Evolutionary conservation across 1,139 yeast genomes (phyloP).

Genomic region (Pichia sp.): DNA sequence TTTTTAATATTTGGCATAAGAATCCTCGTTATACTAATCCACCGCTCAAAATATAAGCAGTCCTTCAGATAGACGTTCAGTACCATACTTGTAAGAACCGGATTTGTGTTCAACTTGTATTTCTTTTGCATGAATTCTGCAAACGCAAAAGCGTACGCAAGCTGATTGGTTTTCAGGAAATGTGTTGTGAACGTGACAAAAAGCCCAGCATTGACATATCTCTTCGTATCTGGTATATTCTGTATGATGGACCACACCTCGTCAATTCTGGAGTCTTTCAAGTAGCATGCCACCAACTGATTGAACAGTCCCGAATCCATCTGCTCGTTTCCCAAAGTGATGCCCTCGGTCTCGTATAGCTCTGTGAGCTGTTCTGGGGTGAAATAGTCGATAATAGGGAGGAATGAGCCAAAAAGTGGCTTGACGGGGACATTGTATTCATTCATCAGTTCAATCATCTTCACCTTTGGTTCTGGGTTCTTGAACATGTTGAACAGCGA

Average conservation of each 20-base stretch:
- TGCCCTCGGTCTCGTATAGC: constrained; percentile 17
- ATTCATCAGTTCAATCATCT: constrained; percentile 25
- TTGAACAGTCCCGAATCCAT: constrained; percentile 19
- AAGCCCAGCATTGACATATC: constrained; percentile 18
- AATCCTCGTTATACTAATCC: constrained; percentile 23
- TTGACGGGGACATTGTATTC: constrained; percentile 18
- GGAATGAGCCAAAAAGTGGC: constrained; percentile 24
- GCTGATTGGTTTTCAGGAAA: constrained; percentile 21
- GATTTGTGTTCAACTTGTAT: constrained; percentile 12
- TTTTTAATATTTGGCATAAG: constrained; percentile 8
- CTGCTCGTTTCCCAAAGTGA: constrained; percentile 5
- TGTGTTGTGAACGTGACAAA: constrained; percentile 22
- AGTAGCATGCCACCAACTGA: constrained; percentile 21
- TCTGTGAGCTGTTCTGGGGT: constrained; percentile 20
- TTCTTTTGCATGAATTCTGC: constrained; percentile 16
- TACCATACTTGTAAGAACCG: constrained; percentile 20
- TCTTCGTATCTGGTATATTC: not conserved
- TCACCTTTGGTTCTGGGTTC: constrained; percentile 18
- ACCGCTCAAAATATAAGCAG: constrained; percentile 25
- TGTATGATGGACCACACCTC: constrained; percentile 23
- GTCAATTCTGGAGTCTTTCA: constrained; percentile 15
- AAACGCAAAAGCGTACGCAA: constrained; percentile 27
- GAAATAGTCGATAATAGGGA: constrained; percentile 5
- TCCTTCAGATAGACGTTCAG: constrained; percentile 19
- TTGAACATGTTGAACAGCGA: constrained; percentile 22